These are phyloP conservation scores for Pichia sp. DNA, from an alignment of 1,139 yeast species.

Conservation along the genomic window DNA sequence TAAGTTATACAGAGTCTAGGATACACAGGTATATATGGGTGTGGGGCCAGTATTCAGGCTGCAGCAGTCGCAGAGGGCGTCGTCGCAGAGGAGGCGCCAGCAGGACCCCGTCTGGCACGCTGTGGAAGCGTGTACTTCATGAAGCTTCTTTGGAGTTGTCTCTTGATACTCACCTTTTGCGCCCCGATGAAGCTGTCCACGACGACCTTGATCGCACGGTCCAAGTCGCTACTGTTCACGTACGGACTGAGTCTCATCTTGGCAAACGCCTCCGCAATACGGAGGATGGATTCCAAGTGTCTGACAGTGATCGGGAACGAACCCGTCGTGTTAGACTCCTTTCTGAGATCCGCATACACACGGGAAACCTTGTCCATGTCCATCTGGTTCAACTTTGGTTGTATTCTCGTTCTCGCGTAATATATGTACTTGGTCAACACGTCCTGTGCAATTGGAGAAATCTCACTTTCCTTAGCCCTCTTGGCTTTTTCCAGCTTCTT, in stretches of 20 bases:
- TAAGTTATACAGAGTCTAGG: too few species aligned
- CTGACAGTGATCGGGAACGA: conserved; percentile 98
- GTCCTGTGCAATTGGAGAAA: conserved; percentile 84
- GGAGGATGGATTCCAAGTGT: conserved; percentile 91
- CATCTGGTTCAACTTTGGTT: conserved; percentile 86
- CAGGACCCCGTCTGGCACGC: conserved; percentile 7
- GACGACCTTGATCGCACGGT: conserved; percentile 88
- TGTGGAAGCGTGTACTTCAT: conserved; percentile 76
- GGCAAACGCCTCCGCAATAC: conserved; percentile 94
- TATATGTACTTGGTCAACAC: conserved; percentile 82
- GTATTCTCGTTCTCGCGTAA: conserved; percentile 76
- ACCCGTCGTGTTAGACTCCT: conserved; percentile 88
- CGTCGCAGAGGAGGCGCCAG: background rate
- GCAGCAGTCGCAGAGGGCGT: background rate
- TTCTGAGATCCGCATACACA: conserved; percentile 91
- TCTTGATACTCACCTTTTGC: conserved; percentile 88
- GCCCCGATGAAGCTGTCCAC: conserved; percentile 95
- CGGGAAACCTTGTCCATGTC: conserved; percentile 92
- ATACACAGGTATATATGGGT: too few species aligned
- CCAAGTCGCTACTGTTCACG: conserved; percentile 83
- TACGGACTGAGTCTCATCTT: conserved; percentile 93
- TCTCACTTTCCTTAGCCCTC: conserved; percentile 63
- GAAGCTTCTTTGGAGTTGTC: conserved; percentile 82
- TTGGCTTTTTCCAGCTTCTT: conserved; percentile 45
- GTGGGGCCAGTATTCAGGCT: too few species aligned